A percentile compares a stretch with the other conserved stretches of the same genome.
phyloP scores from a whole-genome alignment of 1,139 yeast genomes.

The Blastobotrys petasosporus region DNA sequence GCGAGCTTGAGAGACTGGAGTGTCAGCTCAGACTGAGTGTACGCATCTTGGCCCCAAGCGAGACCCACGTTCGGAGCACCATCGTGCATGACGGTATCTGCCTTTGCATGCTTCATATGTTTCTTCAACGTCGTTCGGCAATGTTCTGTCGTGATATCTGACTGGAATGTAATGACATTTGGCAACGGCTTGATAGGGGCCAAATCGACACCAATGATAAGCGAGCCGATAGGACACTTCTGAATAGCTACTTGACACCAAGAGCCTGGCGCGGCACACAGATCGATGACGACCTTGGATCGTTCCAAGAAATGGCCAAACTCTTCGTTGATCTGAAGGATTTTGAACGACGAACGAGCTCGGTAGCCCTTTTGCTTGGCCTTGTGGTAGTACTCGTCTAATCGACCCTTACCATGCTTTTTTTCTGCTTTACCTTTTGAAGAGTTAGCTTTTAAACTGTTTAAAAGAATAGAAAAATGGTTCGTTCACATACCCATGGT shows the following conservation, averaged over 20 bases:
- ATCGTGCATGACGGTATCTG: conserved; percentile 95
- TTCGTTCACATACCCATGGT: conserved; percentile 4
- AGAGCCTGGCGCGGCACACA: conserved; percentile 99
- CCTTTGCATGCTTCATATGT: conserved; percentile 97
- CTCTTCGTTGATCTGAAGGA: conserved; percentile 91
- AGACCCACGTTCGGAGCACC: conserved; percentile 99
- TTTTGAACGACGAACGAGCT: conserved; percentile 97
- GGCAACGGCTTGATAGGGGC: conserved; percentile 95
- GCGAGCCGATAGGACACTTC: conserved; percentile 83
- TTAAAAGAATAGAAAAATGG: not conserved
- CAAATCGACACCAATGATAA: conserved; percentile 95
- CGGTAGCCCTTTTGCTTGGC: conserved; percentile 98
- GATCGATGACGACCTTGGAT: conserved; percentile 94
- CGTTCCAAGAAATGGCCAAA: conserved; percentile 92
- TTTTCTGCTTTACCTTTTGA: conserved; percentile 88
- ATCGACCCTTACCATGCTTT: conserved; percentile 98
- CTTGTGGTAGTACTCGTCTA: conserved; percentile 90
- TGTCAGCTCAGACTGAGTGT: conserved; percentile 93
- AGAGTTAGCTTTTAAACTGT: conserved; percentile 1
- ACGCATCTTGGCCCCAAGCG: conserved; percentile 99
- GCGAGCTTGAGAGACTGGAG: conserved; percentile 90
- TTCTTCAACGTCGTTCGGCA: conserved; percentile 92
- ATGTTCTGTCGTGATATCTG: conserved; percentile 97
- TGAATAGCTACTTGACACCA: conserved; percentile 99
- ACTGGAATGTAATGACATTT: conserved; percentile 87